Base-by-base conservation (phyloP, 352 stramenopile genomes). In the Globisporangium splendens region DNA sequence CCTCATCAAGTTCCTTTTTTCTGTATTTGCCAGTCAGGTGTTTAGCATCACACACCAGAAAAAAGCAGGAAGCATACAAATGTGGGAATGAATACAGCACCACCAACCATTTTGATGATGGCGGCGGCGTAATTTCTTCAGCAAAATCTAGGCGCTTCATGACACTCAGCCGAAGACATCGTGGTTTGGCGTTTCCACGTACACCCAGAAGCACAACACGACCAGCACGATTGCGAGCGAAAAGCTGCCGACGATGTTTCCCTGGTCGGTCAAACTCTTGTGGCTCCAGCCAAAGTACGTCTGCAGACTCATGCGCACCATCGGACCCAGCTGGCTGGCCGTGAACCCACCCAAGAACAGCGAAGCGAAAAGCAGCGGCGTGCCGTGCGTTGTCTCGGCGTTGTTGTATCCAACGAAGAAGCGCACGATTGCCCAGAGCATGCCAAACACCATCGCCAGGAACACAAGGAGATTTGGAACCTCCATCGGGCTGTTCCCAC, bases 221-320 rank as follows among this genome's bases (percentile, higher is more conserved):
- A 83, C 63, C 51, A 91, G 79, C 58, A 88, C 68, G 52, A 88
- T 76, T 10, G 79, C 78, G 33, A 89, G 69, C 61, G 68, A 83
- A 59, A 90, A 88, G 60, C 65, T 83, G 56, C 75, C 77, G 14
- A 89, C 76, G 50, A 89, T 83, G 71, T 89, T 89, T 66, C 79
- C 79, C 50, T 89, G 79, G 58, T 89, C 79, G 59, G 76, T 89
- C 43, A 89, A 61, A 72, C 72, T 81, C 74, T 89, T 87, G 76
- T 89, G 76, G 53, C 79, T 89, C 79, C 79, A 89, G 46, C 79
- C 79, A 50, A 87, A 89, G 65, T 89, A 89, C 54, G 76, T 87
- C 59, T 89, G 79, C 44, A 89, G 43, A 46, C 69, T 84, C 79
- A 89, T 89, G 47, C 79, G 76, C 50, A 89, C 79, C 76, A 87